These are phyloP conservation scores for Ambispora gerdemannii DNA, from an alignment of 192 early-diverging fungal species.

Conservation along the genomic window DNA sequence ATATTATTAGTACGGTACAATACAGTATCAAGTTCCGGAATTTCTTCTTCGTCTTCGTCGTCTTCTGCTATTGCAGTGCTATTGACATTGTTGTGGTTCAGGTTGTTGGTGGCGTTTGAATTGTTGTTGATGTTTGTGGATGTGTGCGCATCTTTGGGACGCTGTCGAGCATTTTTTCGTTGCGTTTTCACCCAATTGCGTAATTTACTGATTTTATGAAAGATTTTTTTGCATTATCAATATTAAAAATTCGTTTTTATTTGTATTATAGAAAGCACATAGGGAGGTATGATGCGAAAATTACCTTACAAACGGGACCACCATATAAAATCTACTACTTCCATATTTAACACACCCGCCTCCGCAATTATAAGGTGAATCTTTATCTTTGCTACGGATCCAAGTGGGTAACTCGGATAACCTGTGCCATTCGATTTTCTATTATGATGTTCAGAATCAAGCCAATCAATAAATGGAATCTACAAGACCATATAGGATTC, in stretches of 20 bases:
- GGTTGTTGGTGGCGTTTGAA: no score
- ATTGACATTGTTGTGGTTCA: no score
- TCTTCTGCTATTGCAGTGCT: no score
- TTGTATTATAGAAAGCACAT: background rate
- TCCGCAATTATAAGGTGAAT: conserved; percentile 24
- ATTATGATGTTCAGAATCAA: conserved; percentile 6
- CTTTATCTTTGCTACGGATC: conserved; percentile 19
- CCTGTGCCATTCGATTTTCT: conserved; percentile 68
- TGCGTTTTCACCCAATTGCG: conserved; percentile 23
- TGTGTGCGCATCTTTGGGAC: background rate
- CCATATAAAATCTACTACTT: conserved; percentile 62
- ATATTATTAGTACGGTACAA: no score
- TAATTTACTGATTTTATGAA: conserved; percentile 10
- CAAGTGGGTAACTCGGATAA: conserved; percentile 59
- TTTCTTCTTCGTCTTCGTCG: no score
- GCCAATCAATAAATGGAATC: background rate
- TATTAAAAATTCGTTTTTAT: background rate
- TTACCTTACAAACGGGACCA: conserved; percentile 67
- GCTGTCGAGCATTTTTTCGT: conserved; percentile 11
- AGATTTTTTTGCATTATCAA: background rate
- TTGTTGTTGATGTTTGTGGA: no score
- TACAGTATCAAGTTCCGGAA: no score
- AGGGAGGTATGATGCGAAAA: background rate
- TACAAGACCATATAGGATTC: background rate
- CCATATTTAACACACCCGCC: conserved; percentile 28